Percentiles rank a stretch among this genome's conserved stretches.
Evolutionary conservation across 2,329 filamentous ascomycete species (phyloP).

Genomic region (Exophiala xenobiotica): DNA sequence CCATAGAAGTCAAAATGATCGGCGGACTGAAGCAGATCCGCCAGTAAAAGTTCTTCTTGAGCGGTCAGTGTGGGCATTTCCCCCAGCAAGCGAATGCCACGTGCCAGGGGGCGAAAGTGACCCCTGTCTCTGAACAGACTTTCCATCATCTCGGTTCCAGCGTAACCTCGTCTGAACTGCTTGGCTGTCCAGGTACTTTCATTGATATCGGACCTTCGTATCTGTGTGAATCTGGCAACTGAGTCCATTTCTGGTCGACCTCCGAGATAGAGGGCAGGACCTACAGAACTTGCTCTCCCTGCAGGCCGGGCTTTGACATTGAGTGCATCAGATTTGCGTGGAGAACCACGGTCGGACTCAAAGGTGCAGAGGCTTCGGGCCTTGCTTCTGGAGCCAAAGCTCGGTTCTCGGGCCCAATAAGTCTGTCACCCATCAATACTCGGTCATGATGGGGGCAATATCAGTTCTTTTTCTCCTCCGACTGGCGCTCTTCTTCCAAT

Average conservation of each 20-base stretch:
- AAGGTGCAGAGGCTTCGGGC: too few species aligned
- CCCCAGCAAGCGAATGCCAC: slow-evolving; percentile 2
- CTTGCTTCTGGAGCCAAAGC: too few species aligned
- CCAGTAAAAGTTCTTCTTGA: background rate
- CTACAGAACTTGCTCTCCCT: too few species aligned
- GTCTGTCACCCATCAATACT: background rate
- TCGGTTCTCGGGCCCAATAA: background rate
- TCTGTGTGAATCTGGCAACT: too few species aligned
- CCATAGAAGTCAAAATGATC: background rate
- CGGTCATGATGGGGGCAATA: background rate
- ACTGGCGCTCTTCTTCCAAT: slow-evolving; percentile 35
- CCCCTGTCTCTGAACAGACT: slow-evolving; percentile 3
- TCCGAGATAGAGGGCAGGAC: too few species aligned
- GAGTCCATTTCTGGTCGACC: too few species aligned
- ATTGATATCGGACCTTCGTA: too few species aligned
- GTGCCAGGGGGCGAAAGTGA: background rate
- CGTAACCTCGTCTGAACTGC: background rate
- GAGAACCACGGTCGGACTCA: too few species aligned
- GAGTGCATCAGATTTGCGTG: too few species aligned
- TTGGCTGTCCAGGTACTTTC: too few species aligned
- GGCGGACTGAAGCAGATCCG: background rate
- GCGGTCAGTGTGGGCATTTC: background rate
- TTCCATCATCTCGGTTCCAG: background rate
- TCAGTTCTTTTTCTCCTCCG: slow-evolving; percentile 12
- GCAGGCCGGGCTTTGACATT: too few species aligned